Evolutionary conservation across 202 grass and related monocot species (phyloP), one percentile per base, ranked within the genome.

Genomic region (Schoenoplectus triqueter): DNA sequence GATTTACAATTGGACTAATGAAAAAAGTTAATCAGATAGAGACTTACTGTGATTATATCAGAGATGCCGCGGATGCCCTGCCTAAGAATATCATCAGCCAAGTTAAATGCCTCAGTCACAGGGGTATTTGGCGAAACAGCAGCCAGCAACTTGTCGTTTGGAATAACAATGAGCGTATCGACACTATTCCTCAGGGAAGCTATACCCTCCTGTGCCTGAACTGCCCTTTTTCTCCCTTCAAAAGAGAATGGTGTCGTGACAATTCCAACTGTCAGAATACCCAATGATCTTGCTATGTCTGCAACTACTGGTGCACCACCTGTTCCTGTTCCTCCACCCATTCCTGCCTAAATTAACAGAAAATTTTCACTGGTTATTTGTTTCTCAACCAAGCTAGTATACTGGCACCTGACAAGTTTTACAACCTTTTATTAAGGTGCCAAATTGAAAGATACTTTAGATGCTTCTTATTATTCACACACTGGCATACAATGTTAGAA

Each of bases 131-230:
- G 97, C 83, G 93, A 96, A 84, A 99, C 97, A 86, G 93, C 93
- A 41, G 92, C 84, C 63, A 99, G 77, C 40, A 99, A 78, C 85
- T 99, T 99, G 85, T 99, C 97, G 80, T 99, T 99, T 91, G 97
- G 97, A 78, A 99, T 99, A 31, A 99, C 90, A 81, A 99, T 99
- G 47, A 99, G 93, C 15, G 97, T 99, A 66, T 99, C 97, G 17
- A 99, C 97, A 69, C 87, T 99, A 86, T 92, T 90, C 87, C 97
- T 94, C 72, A 99, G 80, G 52, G 91, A 90, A 13, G 97, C 90
- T 84, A 96, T 96, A 81, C 97, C 97, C 85, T 99, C 97, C 80
- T 99, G 97, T 73, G 97, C 97, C 83, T 99, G 97, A 75, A 99
- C 93, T 31, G 97, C 92, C 56, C 97, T 89, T 63, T 89, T 88